Conservation (phyloP, 345 rosid genomes). For the Rhodamnia rubescens region DNA sequence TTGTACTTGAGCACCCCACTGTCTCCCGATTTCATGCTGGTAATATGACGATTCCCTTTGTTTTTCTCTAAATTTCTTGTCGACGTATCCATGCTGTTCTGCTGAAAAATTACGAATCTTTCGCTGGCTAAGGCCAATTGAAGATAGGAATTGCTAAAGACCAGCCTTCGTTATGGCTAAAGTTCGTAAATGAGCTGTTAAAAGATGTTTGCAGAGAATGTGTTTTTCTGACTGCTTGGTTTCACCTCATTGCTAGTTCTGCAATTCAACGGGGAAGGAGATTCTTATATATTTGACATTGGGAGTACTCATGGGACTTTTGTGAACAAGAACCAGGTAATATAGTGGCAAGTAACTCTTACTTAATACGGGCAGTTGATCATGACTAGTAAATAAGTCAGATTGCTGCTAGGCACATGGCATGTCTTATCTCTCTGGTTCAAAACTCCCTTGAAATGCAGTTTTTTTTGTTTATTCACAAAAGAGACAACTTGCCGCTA, state of each 20-base stretch:
- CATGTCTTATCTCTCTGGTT: neutral
- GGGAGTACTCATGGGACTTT: constrained; percentile 84
- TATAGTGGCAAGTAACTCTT: neutral
- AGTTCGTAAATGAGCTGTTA: neutral
- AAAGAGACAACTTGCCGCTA: neutral
- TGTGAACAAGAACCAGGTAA: constrained; percentile 74
- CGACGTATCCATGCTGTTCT: neutral
- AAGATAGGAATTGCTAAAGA: neutral
- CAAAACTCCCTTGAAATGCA: neutral
- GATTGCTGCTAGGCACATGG: neutral
- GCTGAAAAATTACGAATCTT: neutral
- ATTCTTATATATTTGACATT: constrained; percentile 70
- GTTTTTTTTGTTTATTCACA: neutral
- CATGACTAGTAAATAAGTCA: neutral
- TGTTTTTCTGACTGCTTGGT: neutral
- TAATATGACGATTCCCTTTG: constrained; percentile 8
- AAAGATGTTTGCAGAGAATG: neutral
- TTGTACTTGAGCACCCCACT: constrained; percentile 80
- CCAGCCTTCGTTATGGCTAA: neutral
- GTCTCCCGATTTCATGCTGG: constrained; percentile 96
- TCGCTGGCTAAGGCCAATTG: neutral
- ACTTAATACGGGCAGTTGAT: neutral
- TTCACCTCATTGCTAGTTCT: constrained; percentile 36
- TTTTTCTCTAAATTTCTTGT: neutral
- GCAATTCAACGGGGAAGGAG: constrained; percentile 78